Evolutionary conservation across 371 early-diverging fungal species (phyloP).

Genomic region (Mortierella sp.): DNA sequence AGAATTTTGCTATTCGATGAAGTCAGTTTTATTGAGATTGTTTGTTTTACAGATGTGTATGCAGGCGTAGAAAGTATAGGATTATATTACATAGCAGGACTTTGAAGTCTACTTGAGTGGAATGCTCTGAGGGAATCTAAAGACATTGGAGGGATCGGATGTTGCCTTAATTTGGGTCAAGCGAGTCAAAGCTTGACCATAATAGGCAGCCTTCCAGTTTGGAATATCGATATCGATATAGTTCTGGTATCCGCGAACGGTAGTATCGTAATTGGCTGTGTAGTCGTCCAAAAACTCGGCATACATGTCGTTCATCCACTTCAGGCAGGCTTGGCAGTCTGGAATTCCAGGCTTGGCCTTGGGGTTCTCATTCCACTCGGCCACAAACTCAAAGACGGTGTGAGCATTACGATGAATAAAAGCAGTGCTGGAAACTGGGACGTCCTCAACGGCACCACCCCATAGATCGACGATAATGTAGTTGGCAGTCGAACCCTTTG

Average conservation of each 20-base stretch:
- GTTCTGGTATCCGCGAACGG: constrained; percentile 54
- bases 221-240: constrained; percentile 51
- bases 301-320: constrained; percentile 55
- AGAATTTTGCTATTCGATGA: background rate
- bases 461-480: constrained; percentile 55
- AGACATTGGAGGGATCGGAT: constrained; percentile 55
- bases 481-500: constrained; percentile 33
- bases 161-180: constrained; percentile 48
- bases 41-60: background rate
- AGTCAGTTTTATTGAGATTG: background rate
- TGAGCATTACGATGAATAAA: constrained; percentile 52
- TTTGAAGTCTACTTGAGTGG: constrained; percentile 35
- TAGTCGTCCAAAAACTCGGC: constrained; percentile 32
- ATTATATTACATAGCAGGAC: background rate
- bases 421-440: constrained; percentile 16
- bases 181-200: constrained; percentile 44
- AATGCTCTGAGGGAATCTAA: constrained; percentile 58
- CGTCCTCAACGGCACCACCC: constrained; percentile 48
- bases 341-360: constrained; percentile 37
- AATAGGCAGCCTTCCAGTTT: constrained; percentile 55
- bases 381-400: constrained; percentile 53
- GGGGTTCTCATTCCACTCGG: constrained; percentile 39
- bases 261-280: constrained; percentile 20
- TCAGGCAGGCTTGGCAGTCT: constrained; percentile 43
- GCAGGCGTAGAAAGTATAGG: background rate